Conservation (phyloP, 257 asterid genomes). For the Lycium ferocissimum region DNA sequence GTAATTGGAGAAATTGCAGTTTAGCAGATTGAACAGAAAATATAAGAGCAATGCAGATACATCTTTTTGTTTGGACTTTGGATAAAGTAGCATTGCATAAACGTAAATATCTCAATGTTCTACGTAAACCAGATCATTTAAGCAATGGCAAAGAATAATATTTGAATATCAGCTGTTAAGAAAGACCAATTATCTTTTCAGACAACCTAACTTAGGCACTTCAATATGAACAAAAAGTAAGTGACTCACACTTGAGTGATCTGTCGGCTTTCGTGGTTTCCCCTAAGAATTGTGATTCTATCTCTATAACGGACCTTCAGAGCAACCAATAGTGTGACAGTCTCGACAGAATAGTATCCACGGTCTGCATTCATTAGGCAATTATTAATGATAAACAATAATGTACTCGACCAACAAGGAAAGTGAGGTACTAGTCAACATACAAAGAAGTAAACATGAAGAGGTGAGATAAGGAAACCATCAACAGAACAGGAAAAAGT, state of each 20-base stretch:
- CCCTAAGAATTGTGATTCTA: slow-evolving; percentile 92
- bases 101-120: neutral
- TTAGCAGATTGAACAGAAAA: neutral
- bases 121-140: neutral
- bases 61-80: neutral
- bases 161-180: neutral
- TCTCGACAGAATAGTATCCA: slow-evolving; percentile 98
- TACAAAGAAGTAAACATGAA: slow-evolving; percentile 5
- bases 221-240: slow-evolving; percentile 33
- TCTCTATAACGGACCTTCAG: slow-evolving; percentile 95
- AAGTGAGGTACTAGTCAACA: neutral
- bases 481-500: slow-evolving; percentile 21
- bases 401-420: slow-evolving; percentile 20
- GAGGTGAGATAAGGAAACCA: neutral
- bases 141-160: neutral
- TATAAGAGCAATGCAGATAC: neutral
- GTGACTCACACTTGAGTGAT: slow-evolving; percentile 94
- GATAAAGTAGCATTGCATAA: slow-evolving; percentile 5
- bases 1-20: slow-evolving; percentile 16
- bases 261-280: slow-evolving; percentile 98
- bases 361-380: slow-evolving; percentile 74
- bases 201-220: slow-evolving; percentile 15
- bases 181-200: neutral
- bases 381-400: slow-evolving; percentile 30
- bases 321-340: slow-evolving; percentile 94